phyloP scores from a whole-genome alignment of 805 yeast species.

The Nakazawaea pomicola region DNA sequence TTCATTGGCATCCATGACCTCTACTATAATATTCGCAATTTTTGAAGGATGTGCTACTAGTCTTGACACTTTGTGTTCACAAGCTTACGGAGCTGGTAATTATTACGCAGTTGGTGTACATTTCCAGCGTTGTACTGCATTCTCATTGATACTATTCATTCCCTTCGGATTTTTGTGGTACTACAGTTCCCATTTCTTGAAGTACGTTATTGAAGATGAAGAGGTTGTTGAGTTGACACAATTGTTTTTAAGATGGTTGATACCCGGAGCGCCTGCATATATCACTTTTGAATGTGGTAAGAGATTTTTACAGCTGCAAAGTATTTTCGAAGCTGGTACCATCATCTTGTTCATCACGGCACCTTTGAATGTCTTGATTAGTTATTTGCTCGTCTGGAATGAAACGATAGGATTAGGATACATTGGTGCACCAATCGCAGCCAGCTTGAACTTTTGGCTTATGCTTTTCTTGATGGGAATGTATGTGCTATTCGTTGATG shows the following conservation, averaged over 20 bases:
- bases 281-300: conserved; percentile 67
- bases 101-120: conserved; percentile 61
- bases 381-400: conserved; percentile 65
- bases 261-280: conserved; percentile 71
- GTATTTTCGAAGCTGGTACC: conserved; percentile 75
- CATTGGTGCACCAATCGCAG: conserved; percentile 72
- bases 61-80: conserved; percentile 74
- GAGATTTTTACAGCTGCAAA: conserved; percentile 72
- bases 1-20: conserved; percentile 73
- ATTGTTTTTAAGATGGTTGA: conserved; percentile 46
- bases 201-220: conserved; percentile 38
- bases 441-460: conserved; percentile 64
- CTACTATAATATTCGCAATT: conserved; percentile 66
- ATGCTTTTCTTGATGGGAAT: conserved; percentile 53
- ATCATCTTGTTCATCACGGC: conserved; percentile 63
- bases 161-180: conserved; percentile 65
- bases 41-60: conserved; percentile 76
- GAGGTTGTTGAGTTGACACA: conserved; percentile 49
- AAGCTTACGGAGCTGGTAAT: conserved; percentile 69
- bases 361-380: conserved; percentile 62
- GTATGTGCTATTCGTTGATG: conserved; percentile 58
- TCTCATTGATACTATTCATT: conserved; percentile 51
- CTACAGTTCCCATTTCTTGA: conserved; percentile 44
- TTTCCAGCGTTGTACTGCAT: conserved; percentile 59
- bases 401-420: conserved; percentile 59